Evolutionary conservation across 2,329 filamentous ascomycete species (phyloP).

Genomic region (Tothia fuscella): DNA sequence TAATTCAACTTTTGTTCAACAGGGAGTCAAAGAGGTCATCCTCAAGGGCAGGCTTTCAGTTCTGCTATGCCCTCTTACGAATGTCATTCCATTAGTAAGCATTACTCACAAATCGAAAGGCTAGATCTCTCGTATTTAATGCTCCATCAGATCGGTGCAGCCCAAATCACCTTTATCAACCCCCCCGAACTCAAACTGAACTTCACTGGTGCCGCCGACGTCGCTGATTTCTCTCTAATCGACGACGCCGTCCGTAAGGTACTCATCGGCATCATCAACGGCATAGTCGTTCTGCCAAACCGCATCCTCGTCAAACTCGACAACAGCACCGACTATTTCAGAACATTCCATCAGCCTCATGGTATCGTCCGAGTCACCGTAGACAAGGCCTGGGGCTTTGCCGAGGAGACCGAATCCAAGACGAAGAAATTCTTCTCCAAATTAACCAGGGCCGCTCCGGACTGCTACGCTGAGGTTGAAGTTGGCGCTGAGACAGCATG

Average conservation of each 20-base stretch:
- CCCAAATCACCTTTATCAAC: conserved; percentile 39
- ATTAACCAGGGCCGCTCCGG: conserved; percentile 34
- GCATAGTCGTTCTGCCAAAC: conserved; percentile 38
- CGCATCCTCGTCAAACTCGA: conserved; percentile 39
- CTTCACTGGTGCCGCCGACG: conserved; percentile 36
- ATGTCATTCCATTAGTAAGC: conserved; percentile 34
- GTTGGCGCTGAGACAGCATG: conserved; percentile 34
- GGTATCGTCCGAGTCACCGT: conserved; percentile 35
- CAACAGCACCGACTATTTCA: conserved; percentile 35
- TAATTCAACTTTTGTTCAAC: conserved; percentile 5
- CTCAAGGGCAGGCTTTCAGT: conserved; percentile 34
- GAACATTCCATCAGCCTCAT: conserved; percentile 32
- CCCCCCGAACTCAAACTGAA: conserved; percentile 33
- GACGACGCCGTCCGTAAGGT: conserved; percentile 33
- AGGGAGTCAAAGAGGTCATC: conserved; percentile 36
- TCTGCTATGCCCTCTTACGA: conserved; percentile 33
- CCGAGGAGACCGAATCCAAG: conserved; percentile 27
- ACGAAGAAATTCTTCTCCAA: conserved; percentile 31
- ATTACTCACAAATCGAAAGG: background rate
- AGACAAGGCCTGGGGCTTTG: conserved; percentile 28
- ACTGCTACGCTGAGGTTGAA: conserved; percentile 34
- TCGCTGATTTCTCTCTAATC: conserved; percentile 32
- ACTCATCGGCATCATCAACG: conserved; percentile 32
- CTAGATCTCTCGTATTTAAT: conserved; percentile 10
- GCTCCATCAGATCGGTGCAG: conserved; percentile 32